Evolutionary conservation across 371 early-diverging fungal genomes (phyloP), one percentile per base, ranked within the genome.

Genomic region (Capillidium rhysosporum): DNA sequence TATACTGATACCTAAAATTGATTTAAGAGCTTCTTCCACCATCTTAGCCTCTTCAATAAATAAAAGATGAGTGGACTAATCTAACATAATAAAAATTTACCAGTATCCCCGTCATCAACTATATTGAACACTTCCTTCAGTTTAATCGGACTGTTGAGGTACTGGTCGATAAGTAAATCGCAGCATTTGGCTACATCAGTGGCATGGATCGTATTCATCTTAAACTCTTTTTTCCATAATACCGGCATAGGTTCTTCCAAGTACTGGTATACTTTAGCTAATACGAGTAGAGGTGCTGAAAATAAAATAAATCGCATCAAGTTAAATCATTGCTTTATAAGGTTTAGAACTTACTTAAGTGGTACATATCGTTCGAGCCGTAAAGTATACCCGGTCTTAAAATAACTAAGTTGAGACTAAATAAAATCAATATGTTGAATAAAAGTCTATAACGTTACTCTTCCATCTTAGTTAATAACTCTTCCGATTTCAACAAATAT

Each of bases 131-230:
- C 46, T 20, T 63, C 62, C 16, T 64, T 55, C 5, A 64, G 58
- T 12, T 55, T 51, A 56, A 72, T 75, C 12, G 40, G 57, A 46
- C 57, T 65, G 34, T 69, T 65, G 30, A 58, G 54, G 56, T 72
- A 73, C 80, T 71, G 83, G 56, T 59, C 69, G 48, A 70, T 74
- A 49, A 79, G 64, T 39, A 76, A 72, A 79, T 87, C 80, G 40
- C 82, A 69, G 1, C 89, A 90, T 2, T 79, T 69, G 0, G 72
- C 76, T 2, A 90, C 88, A 63, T 95, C 95, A 0, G 62, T 31
- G 1, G 89, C 92, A 67, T 95, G 95, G 5, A 95, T 91, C 0
- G 93, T 92, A 64, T 88, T 89, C 57, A 92, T 71, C 61, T 79
- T 81, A 43, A 90, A 65, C 55, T 86, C 89, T 52, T 83, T 83